Evolutionary conservation across 768 basidiomycete genomes (phyloP).

Genomic region (Epithele typhae): DNA sequence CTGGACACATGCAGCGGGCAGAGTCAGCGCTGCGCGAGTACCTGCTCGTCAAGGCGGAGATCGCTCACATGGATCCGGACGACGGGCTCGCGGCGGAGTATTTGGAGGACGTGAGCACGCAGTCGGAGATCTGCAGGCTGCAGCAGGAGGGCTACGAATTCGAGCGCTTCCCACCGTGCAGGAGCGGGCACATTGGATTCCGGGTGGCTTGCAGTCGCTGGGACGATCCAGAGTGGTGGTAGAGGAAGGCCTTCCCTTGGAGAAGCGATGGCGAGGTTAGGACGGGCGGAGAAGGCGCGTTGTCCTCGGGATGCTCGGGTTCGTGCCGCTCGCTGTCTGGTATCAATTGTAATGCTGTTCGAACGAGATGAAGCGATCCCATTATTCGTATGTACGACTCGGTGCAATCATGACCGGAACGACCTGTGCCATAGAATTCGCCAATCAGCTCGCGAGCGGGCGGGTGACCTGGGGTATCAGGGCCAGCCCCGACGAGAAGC

Average conservation of each 20-base stretch:
- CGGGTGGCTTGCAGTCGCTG: neutral
- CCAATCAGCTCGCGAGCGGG: no score
- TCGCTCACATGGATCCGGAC: conserved; percentile 5
- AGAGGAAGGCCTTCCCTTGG: neutral
- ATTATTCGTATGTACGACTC: no score
- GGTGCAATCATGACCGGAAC: no score
- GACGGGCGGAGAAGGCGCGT: neutral
- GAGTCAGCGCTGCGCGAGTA: no score
- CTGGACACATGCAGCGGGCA: no score
- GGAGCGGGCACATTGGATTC: conserved; percentile 4
- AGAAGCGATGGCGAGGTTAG: neutral
- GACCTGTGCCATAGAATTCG: no score
- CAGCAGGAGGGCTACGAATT: neutral
- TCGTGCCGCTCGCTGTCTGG: no score
- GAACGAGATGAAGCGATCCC: no score
- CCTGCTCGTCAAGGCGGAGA: conserved; percentile 9
- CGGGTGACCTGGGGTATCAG: no score
- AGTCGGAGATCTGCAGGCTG: neutral
- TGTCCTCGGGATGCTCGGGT: no score
- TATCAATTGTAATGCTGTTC: no score
- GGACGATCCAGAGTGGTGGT: neutral
- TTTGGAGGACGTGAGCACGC: conserved; percentile 6
- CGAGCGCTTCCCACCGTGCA: neutral
- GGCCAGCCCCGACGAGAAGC: no score
- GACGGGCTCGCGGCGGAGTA: conserved; percentile 5